A percentile compares a stretch with the other conserved stretches of the same genome.
Evolutionary conservation across 345 rosid genomes (phyloP).

Genomic region (Eucalyptus microcorys): DNA sequence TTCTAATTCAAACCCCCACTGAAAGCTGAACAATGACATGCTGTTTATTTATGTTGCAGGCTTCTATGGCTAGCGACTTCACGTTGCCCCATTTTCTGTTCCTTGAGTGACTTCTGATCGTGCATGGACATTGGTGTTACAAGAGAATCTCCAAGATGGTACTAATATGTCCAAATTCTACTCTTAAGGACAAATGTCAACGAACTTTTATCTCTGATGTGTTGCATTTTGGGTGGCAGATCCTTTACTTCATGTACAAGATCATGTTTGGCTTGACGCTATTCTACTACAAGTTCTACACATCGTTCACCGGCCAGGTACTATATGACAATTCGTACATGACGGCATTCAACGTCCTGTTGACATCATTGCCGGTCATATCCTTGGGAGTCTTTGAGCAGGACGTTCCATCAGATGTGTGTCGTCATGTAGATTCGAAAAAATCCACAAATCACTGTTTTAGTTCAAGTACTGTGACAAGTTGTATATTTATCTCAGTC

Average conservation of each 20-base stretch:
- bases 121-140: slow-evolving; percentile 84
- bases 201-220: background rate
- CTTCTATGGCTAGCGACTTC: slow-evolving; percentile 80
- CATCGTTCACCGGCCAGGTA: slow-evolving; percentile 52
- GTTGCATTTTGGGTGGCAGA: slow-evolving; percentile 6
- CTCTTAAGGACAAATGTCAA: background rate
- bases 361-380: slow-evolving; percentile 63
- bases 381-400: slow-evolving; percentile 73
- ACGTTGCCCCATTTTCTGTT: slow-evolving; percentile 61
- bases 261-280: slow-evolving; percentile 72
- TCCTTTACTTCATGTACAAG: slow-evolving; percentile 70
- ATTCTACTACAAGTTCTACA: slow-evolving; percentile 57
- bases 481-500: background rate
- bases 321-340: slow-evolving; percentile 65
- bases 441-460: background rate
- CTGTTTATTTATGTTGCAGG: slow-evolving; percentile 17
- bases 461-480: background rate
- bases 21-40: background rate
- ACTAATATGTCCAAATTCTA: background rate
- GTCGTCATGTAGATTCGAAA: slow-evolving; percentile 40
- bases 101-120: slow-evolving; percentile 48
- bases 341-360: slow-evolving; percentile 50
- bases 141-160: slow-evolving; percentile 78
- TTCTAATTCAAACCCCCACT: background rate
- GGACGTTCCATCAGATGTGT: slow-evolving; percentile 64